phyloP scores from a whole-genome alignment of 1,139 yeast genomes.

The Debaryomyces coudertii region DNA sequence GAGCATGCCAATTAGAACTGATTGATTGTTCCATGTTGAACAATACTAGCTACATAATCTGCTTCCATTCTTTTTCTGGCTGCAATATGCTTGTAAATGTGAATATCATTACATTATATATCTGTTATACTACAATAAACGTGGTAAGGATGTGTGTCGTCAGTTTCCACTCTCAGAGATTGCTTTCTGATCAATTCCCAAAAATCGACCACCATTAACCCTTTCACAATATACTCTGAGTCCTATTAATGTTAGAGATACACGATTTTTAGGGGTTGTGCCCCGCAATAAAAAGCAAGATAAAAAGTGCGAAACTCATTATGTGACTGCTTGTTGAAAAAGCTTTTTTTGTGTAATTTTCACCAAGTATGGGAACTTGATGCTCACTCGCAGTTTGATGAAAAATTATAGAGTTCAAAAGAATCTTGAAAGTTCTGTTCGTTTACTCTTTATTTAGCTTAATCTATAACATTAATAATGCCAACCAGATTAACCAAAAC shows the following conservation, averaged over 20 bases:
- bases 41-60: neutral
- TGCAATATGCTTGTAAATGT: neutral
- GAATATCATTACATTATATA: neutral
- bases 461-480: slow-evolving; percentile 52
- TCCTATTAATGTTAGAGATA: no score
- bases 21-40: neutral
- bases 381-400: slow-evolving; percentile 7
- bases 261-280: neutral
- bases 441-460: slow-evolving; percentile 7
- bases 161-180: no score
- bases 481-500: slow-evolving; percentile 99
- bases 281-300: neutral
- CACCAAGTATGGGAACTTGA: slow-evolving; percentile 7
- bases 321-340: slow-evolving; percentile 3
- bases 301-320: slow-evolving; percentile 1
- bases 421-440: slow-evolving; percentile 1
- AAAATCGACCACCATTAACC: no score
- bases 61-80: neutral
- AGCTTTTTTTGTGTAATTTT: slow-evolving; percentile 8
- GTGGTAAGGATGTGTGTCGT: no score
- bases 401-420: slow-evolving; percentile 11
- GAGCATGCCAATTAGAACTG: slow-evolving; percentile 26
- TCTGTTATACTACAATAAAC: neutral
- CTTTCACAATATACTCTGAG: no score
- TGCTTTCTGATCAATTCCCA: no score